Percentiles rank a stretch among this genome's conserved stretches.
Evolutionary conservation across 345 rosid species (phyloP).

Genomic region (Toxicodendron radicans): DNA sequence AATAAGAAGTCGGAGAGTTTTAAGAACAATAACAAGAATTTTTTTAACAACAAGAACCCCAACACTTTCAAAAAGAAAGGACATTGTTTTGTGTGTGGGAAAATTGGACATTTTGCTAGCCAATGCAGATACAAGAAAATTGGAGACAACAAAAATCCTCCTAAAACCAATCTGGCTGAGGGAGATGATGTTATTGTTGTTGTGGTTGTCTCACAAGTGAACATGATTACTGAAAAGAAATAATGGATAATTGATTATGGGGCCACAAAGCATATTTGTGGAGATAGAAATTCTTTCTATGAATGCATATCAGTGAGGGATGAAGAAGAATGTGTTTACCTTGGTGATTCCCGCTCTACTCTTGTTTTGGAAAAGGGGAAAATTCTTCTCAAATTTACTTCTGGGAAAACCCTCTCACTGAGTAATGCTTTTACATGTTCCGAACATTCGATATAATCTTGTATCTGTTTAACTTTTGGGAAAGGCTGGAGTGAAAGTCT

Average conservation of each 20-base stretch:
- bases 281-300: neutral
- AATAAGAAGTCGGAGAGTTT: rapidly evolving
- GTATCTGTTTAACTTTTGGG: no score
- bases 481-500: neutral
- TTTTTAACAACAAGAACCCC: neutral
- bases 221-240: neutral
- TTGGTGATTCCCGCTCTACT: neutral
- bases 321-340: neutral
- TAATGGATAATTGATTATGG: neutral
- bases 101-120: neutral
- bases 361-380: neutral
- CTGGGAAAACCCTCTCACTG: neutral
- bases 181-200: neutral
- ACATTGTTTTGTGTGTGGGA: neutral
- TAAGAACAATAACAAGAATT: neutral
- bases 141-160: neutral
- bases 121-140: no score
- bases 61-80: neutral
- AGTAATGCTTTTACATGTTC: neutral
- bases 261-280: neutral
- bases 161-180: neutral
- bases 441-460: neutral
- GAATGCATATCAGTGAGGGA: neutral
- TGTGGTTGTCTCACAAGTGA: neutral
- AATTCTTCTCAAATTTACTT: neutral